These are phyloP conservation scores for Diaporthe ilicicola DNA, from an alignment of 2,329 filamentous ascomycete species.

Conservation along the genomic window DNA sequence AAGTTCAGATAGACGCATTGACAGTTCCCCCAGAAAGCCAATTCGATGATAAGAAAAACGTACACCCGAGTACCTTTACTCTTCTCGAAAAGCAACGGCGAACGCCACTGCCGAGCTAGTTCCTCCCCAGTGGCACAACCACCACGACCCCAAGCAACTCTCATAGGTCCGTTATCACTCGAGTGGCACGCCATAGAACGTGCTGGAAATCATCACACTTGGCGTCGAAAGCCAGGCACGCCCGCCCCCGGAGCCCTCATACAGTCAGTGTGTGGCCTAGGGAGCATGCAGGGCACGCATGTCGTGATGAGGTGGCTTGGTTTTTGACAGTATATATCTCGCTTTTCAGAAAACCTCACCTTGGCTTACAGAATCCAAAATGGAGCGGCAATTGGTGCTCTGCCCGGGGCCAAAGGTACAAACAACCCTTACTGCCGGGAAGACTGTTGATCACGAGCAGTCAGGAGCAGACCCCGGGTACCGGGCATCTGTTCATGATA, in stretches of 20 bases:
- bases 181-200: constrained; percentile 6
- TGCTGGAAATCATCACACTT: neutral
- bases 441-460: neutral
- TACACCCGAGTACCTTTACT: neutral
- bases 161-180: neutral
- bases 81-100: neutral
- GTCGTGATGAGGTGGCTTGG: too few species aligned
- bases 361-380: too few species aligned
- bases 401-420: neutral
- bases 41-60: neutral
- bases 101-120: neutral
- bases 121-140: neutral
- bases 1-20: neutral
- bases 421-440: neutral
- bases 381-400: neutral
- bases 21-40: neutral
- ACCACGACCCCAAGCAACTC: neutral
- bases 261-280: too few species aligned
- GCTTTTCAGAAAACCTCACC: too few species aligned
- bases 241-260: too few species aligned
- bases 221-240: neutral
- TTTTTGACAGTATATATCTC: too few species aligned
- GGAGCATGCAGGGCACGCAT: neutral
- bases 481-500: neutral
- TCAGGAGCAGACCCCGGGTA: neutral